Base-by-base conservation (phyloP, 176 grass and related monocot species). In the Saccharum officinarum region DNA sequence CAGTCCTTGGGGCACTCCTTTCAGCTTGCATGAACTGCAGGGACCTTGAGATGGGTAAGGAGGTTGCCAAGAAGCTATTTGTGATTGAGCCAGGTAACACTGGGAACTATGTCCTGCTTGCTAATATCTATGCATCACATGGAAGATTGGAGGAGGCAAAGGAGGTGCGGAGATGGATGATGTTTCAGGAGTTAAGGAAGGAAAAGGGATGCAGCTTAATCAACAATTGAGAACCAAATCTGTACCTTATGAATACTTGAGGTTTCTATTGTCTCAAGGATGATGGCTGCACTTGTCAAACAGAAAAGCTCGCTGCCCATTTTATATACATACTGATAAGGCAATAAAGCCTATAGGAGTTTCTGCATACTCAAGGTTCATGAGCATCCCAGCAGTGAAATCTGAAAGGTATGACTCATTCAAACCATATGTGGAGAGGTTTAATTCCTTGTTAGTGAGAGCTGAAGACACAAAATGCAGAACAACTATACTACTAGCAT, bases 141-240 rank as follows among this genome's bases (percentile, higher is more conserved):
- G 91, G 85, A 75, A 88, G 82, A 86, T n/a, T 90, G 62, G 85
- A 93, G 70, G 88, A 83, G 25, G 88, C 88, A 37, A 88, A 90
- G 52, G 68, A 88, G 68, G 79, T 93, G n/a, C 69, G 92, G 52
- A 93, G 67, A 69, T n/a, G 59, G 52, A 90, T 93, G 85, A 60
- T 67, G n/a, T 76, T 15, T 67, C 65, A 86, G 28, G 82, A 87
- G 15, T 38, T 90, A 89, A 93, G 34, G 59, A 93, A 93, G 47
- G 73, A 71, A 42, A 88, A 71, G 10, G 88, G 88, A 16, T 80
- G 61, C 63, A 88, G 88, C 33, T 90, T 86, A 80, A 76, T 93
- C 22, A 84, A 85, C 23, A 40, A 49, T 37, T 37, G 54, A 73
- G 18, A 86, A 41, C 75, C 44, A 71, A 69, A 86, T 38, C 7